phyloP scores from a whole-genome alignment of 768 basidiomycete genomes.

The Kwoniella europaea region DNA sequence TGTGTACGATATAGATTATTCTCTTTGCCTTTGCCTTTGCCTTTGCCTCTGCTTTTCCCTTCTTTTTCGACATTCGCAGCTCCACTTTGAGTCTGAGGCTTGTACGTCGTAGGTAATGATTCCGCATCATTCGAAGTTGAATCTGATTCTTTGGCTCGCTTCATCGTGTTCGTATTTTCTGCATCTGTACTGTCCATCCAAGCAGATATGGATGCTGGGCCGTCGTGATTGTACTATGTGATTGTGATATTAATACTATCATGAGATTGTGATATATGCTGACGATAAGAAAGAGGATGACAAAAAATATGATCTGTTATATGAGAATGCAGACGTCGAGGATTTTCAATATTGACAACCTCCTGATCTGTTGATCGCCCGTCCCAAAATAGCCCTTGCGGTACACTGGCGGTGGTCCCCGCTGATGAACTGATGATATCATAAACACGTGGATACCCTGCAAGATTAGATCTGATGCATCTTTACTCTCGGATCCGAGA shows the following conservation, averaged over 20 bases:
- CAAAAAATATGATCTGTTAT: too few species aligned
- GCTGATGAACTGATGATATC: conserved; percentile 6
- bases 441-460: conserved; percentile 1
- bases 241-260: too few species aligned
- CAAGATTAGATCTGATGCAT: background rate
- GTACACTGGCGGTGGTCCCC: background rate
- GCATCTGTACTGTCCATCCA: too few species aligned
- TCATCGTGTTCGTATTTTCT: background rate
- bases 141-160: background rate
- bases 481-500: conserved; percentile 22
- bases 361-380: background rate
- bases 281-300: too few species aligned
- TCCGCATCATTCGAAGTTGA: background rate
- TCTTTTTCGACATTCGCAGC: background rate
- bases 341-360: too few species aligned
- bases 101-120: background rate
- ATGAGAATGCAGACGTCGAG: too few species aligned
- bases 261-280: too few species aligned
- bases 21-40: background rate
- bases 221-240: too few species aligned
- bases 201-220: too few species aligned
- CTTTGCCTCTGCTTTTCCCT: background rate
- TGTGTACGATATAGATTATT: background rate
- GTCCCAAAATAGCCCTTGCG: conserved; percentile 13
- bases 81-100: background rate